phyloP scores from a whole-genome alignment of 2,329 filamentous ascomycete species.

The Aureobasidium musti region DNA sequence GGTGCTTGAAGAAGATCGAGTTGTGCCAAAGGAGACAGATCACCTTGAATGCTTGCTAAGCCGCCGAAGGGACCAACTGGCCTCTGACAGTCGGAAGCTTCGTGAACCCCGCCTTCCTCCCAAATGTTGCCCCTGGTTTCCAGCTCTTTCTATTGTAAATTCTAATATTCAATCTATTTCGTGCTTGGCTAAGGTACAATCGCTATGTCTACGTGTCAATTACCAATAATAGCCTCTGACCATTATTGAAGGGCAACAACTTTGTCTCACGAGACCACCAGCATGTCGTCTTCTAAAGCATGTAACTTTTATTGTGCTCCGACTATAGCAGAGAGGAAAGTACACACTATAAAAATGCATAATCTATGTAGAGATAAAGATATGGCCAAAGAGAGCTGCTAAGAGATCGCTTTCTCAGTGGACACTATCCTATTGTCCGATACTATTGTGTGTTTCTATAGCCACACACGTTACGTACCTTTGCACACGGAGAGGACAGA shows the following conservation, averaged over 20 bases:
- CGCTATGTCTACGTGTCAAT: neutral
- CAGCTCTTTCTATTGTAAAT: neutral
- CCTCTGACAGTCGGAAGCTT: slow-evolving; percentile 5
- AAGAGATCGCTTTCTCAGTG: no score
- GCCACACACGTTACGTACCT: no score
- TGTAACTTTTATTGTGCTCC: no score
- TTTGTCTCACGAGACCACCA: neutral
- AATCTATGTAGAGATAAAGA: no score
- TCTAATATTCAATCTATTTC: neutral
- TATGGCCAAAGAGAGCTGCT: no score
- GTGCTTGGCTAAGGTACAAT: neutral
- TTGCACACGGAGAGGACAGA: no score
- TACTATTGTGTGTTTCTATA: no score
- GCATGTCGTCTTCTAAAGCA: neutral
- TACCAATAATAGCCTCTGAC: neutral
- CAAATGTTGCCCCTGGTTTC: slow-evolving; percentile 17
- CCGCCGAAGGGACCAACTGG: slow-evolving; percentile 17
- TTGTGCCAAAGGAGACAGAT: slow-evolving; percentile 18
- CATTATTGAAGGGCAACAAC: neutral
- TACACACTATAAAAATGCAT: no score
- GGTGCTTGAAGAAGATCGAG: slow-evolving; percentile 1
- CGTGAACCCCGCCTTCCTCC: slow-evolving; percentile 15
- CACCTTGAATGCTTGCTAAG: slow-evolving; percentile 19
- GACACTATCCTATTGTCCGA: no score
- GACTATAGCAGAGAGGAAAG: no score